Percentiles rank a stretch among this genome's conserved stretches.
phyloP scores from a whole-genome alignment of 352 stramenopile genomes.

The Pythium grandisporangium region DNA sequence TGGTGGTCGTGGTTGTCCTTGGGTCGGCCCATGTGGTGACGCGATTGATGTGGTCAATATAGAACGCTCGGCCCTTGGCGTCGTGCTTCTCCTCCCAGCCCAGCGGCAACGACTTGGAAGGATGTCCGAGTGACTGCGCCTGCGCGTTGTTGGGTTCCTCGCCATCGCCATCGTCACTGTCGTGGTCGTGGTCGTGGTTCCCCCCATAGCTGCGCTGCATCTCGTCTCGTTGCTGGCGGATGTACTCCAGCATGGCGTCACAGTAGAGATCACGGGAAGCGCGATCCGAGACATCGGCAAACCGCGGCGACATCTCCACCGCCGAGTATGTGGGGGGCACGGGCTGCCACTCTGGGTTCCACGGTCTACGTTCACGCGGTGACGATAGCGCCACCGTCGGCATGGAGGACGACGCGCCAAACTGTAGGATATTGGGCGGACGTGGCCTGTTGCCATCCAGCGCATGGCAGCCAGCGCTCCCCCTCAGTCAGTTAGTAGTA shows the following conservation, averaged over 20 bases:
- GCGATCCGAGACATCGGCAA: conserved; percentile 36
- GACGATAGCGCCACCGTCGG: not conserved
- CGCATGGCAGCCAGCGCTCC: too few relatives aligned
- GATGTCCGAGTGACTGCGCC: too few relatives aligned
- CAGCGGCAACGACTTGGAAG: conserved; percentile 39
- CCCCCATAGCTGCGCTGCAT: not conserved
- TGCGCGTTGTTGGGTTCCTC: conserved; percentile 1
- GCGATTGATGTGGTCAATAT: conserved; percentile 68
- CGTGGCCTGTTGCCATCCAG: conserved; percentile 23
- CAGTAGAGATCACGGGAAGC: conserved; percentile 53
- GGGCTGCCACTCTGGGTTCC: conserved; percentile 14
- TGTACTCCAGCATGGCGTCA: conserved; percentile 59
- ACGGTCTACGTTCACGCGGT: too few relatives aligned
- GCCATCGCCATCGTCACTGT: not conserved
- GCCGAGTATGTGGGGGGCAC: conserved; percentile 6
- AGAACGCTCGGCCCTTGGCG: conserved; percentile 57
- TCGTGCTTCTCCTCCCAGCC: conserved; percentile 71
- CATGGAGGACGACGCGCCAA: not conserved
- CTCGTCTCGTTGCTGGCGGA: conserved; percentile 57
- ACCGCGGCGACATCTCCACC: conserved; percentile 6
- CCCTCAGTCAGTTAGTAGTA: too few relatives aligned
- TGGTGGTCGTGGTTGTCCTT: conserved; percentile 7
- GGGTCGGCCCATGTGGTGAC: conserved; percentile 66
- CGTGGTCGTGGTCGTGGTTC: conserved; percentile 2
- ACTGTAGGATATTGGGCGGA: conserved; percentile 43